phyloP scores from a whole-genome alignment of 75 land plant genomes.

The Isoetes taiwanensis region DNA sequence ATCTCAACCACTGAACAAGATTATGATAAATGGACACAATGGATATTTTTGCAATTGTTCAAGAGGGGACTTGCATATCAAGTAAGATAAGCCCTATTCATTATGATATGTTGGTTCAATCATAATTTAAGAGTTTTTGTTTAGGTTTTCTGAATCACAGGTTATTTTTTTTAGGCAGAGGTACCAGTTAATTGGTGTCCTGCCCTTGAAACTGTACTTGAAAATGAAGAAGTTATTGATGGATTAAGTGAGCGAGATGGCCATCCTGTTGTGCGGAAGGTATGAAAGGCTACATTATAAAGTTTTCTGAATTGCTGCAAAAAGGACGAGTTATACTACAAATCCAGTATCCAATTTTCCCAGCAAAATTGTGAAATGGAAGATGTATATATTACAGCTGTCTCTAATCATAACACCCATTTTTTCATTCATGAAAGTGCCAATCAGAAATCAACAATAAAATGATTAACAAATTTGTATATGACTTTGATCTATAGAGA shows the following conservation, averaged over 20 bases:
- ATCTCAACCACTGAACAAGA: conserved; percentile 85
- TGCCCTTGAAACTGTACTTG: conserved; percentile 87
- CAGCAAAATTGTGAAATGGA: neutral
- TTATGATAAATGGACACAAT: conserved; percentile 95
- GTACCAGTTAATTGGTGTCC: conserved; percentile 98
- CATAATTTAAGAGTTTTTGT: conserved; percentile 2
- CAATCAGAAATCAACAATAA: neutral
- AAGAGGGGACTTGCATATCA: conserved; percentile 93
- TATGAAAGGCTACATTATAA: conserved; percentile 5
- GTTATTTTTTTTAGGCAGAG: conserved; percentile 78
- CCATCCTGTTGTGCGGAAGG: conserved; percentile 89
- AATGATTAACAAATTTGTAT: neutral
- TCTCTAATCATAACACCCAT: neutral
- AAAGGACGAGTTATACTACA: no score
- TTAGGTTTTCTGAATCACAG: neutral
- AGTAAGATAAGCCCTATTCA: conserved; percentile 19
- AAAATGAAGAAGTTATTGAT: conserved; percentile 88
- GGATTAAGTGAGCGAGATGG: conserved; percentile 95
- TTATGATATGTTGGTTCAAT: neutral
- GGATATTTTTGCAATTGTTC: conserved; percentile 88
- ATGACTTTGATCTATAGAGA: neutral
- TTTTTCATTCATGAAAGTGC: neutral
- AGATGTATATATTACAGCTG: no score
- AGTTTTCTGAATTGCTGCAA: no score
- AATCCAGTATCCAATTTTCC: no score